Evolutionary conservation across 129 eudicot genomes (phyloP), one percentile per base, ranked within the genome.

Genomic region (Flaveria brownii): DNA sequence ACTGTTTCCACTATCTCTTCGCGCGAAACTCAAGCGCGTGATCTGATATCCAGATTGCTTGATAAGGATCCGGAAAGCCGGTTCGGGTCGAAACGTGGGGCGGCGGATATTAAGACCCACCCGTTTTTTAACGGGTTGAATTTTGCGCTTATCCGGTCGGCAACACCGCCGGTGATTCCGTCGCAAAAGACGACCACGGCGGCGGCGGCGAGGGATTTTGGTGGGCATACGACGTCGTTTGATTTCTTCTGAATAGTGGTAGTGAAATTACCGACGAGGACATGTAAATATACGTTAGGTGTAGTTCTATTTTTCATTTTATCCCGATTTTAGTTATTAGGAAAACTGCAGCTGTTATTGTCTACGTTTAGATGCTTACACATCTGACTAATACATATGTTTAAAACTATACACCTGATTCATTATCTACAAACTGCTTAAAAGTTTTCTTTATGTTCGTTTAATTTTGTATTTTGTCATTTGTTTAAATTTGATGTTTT

Each of bases 21-120:
- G 33, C 80, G 87, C 49, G 98, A 93, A 73, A 23, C 70, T 14
- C 93, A 87, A 72, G 96, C 96, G 66, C 84, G 97, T 51, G 90
- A 88, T 18, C 57, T 93, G 76, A 93, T 93, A 10, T 84, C 91
- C 16, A 83, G 82, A 51, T 66, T 93, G 47, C 65, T 93, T 42
- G 54, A 59, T 11, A 93, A 93, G 87, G 88, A 93, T 20, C 97
- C 98, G 83, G 73, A 62, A 15, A 25, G 46, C 6, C 73, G 98
- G 33, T 62, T 90, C 80, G 98, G 98, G 81, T 85, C 96, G n/a
- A 93, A 77, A 16, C 96, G 91, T 1, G 98, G 98, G 22, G 93
- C 97, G 5, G 97, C 93, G 0, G 98, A 93, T 20, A 85, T 93
- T 4, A 93, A 90, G 85, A 88, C 88, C 83, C 97, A 93, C 84